These are phyloP conservation scores for Blastomyces percursus DNA, from an alignment of 2,329 filamentous ascomycete species.

Conservation along the genomic window DNA sequence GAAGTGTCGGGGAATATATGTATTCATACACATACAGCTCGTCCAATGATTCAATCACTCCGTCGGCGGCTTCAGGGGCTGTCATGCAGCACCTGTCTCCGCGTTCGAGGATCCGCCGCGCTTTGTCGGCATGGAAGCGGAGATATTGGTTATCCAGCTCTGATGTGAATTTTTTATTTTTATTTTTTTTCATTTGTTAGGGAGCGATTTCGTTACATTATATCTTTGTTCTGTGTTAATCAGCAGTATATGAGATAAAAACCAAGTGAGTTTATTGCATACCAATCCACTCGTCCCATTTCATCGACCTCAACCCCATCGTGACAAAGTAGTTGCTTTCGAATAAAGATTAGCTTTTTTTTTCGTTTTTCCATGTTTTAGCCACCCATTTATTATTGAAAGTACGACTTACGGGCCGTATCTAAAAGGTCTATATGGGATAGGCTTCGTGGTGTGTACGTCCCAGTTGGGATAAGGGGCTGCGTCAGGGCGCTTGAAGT, in stretches of 20 bases:
- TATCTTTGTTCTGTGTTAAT: not conserved
- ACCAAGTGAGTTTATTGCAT: constrained; percentile 1
- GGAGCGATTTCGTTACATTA: not conserved
- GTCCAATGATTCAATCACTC: constrained; percentile 63
- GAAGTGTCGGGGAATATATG: not conserved
- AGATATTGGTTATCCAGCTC: constrained; percentile 73
- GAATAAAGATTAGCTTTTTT: not conserved
- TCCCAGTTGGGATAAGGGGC: constrained; percentile 58
- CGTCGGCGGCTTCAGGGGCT: constrained; percentile 57
- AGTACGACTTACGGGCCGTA: constrained; percentile 50
- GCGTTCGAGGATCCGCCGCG: constrained; percentile 54
- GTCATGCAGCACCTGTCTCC: constrained; percentile 58
- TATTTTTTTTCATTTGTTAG: not conserved
- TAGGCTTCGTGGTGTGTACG: constrained; percentile 55
- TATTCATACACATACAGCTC: constrained; percentile 43
- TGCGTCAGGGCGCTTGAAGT: constrained; percentile 51
- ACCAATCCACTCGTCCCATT: constrained; percentile 63
- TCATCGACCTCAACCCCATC: constrained; percentile 62
- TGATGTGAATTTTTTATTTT: constrained; percentile 16
- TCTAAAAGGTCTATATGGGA: constrained; percentile 68
- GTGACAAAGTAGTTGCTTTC: constrained; percentile 57
- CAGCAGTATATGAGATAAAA: not conserved
- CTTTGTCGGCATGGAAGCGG: constrained; percentile 62
- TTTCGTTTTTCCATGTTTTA: too few relatives aligned
- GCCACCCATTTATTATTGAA: too few relatives aligned